A percentile compares a stretch with the other conserved stretches of the same genome.
Evolutionary conservation across 2,329 filamentous ascomycete species (phyloP).

Genomic region (Xylariaceae sp.): DNA sequence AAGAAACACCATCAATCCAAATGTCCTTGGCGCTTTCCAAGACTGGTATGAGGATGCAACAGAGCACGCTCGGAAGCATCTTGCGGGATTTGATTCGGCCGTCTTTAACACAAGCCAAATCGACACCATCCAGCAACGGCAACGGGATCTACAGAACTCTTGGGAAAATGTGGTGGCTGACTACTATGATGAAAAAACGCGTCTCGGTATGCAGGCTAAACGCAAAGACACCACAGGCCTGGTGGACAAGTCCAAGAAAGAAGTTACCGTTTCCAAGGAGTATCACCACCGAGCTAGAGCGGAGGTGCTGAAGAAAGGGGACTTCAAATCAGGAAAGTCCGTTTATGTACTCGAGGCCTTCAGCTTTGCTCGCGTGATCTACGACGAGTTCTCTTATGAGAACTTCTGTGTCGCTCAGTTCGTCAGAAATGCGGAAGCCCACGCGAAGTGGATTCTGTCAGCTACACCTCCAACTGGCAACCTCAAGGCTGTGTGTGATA

Average conservation of each 20-base stretch:
- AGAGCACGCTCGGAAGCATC: slow-evolving; percentile 11
- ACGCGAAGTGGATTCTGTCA: slow-evolving; percentile 41
- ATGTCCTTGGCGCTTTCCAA: slow-evolving; percentile 19
- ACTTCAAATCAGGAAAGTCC: slow-evolving; percentile 13
- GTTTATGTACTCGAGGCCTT: slow-evolving; percentile 34
- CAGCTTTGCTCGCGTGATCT: slow-evolving; percentile 37
- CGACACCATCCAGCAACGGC: slow-evolving; percentile 5
- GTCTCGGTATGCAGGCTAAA: slow-evolving; percentile 7
- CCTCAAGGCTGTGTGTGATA: slow-evolving; percentile 35
- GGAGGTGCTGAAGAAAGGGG: neutral
- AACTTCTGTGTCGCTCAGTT: slow-evolving; percentile 32
- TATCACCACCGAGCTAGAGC: slow-evolving; percentile 2
- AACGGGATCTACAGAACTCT: slow-evolving; percentile 1
- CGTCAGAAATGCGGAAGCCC: slow-evolving; percentile 30
- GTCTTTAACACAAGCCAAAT: slow-evolving; percentile 8
- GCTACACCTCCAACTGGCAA: slow-evolving; percentile 38
- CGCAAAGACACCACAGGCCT: neutral
- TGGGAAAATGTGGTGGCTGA: slow-evolving; percentile 9
- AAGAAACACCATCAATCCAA: slow-evolving; percentile 7
- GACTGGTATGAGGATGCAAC: slow-evolving; percentile 25
- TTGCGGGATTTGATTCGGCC: slow-evolving; percentile 8
- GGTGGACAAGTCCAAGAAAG: neutral
- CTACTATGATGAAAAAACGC: slow-evolving; percentile 12
- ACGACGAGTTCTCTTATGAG: slow-evolving; percentile 42
- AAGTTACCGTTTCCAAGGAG: neutral